Evolutionary conservation across 129 eudicot species (phyloP).

Genomic region (Ambrosia trifida): DNA sequence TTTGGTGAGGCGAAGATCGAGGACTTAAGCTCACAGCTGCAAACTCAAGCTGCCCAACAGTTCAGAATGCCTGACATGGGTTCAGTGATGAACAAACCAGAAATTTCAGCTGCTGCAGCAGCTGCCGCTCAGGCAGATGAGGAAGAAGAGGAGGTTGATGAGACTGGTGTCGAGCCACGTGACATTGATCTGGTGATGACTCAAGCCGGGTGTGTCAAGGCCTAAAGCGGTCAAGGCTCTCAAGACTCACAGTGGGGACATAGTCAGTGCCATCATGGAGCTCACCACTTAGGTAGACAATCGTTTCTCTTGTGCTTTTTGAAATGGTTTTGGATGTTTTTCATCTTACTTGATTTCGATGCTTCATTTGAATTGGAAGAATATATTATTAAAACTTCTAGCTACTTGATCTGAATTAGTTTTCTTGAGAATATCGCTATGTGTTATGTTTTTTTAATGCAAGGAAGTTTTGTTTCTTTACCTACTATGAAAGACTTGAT

Average conservation of each 20-base stretch:
- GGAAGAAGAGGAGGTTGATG: constrained; percentile 89
- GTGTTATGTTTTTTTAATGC: not conserved
- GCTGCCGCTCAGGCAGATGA: constrained; percentile 53
- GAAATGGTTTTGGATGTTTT: constrained; percentile 23
- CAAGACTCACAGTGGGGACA: constrained; percentile 70
- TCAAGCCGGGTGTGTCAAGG: constrained; percentile 75
- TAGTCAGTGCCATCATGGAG: constrained; percentile 89
- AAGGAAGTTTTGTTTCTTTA: not conserved
- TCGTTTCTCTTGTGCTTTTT: not conserved
- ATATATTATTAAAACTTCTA: constrained; percentile 23
- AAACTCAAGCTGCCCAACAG: constrained; percentile 90
- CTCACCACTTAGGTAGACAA: constrained; percentile 55
- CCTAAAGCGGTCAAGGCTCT: constrained; percentile 82
- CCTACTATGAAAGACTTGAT: not conserved
- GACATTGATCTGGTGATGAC: constrained; percentile 83
- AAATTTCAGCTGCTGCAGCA: constrained; percentile 46
- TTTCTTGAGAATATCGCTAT: constrained; percentile 5
- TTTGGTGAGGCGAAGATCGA: constrained; percentile 94
- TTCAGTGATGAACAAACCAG: constrained; percentile 64
- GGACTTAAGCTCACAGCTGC: constrained; percentile 87
- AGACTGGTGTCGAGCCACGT: constrained; percentile 65
- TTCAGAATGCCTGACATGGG: constrained; percentile 82
- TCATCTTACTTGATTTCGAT: constrained; percentile 21
- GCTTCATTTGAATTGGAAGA: constrained; percentile 15
- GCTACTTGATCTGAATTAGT: constrained; percentile 21